Conservation (phyloP, 2,329 filamentous ascomycete species). For the Geosmithia morbida region DNA sequence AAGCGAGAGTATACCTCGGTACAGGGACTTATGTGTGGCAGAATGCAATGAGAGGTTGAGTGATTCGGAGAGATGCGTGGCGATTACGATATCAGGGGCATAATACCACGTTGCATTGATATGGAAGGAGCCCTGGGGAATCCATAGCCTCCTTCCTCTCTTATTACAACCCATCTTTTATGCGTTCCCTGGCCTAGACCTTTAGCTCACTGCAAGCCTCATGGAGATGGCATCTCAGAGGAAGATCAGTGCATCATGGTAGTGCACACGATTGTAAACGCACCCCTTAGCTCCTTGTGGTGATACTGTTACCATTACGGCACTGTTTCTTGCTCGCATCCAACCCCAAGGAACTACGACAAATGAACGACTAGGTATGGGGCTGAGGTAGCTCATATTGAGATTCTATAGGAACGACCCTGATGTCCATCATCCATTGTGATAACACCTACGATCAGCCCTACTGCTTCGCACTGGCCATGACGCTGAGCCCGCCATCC, state of each 20-base stretch:
- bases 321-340: too few species aligned
- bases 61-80: not conserved
- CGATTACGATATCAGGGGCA: not conserved
- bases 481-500: slow-evolving; percentile 29
- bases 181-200: too few species aligned
- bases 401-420: too few species aligned
- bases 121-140: not conserved
- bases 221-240: not conserved
- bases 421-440: too few species aligned
- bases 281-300: too few species aligned
- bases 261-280: too few species aligned
- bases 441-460: not conserved
- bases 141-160: not conserved
- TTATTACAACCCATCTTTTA: not conserved
- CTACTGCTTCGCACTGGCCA: slow-evolving; percentile 15
- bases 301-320: too few species aligned
- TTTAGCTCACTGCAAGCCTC: not conserved
- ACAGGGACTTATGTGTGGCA: not conserved
- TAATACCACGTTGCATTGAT: not conserved
- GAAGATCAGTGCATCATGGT: too few species aligned
- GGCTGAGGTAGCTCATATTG: too few species aligned
- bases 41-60: not conserved
- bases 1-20: not conserved
- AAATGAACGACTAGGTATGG: too few species aligned
- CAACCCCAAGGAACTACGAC: too few species aligned